phyloP scores from a whole-genome alignment of 1,284 basidiomycete species.

The Cutaneotrichosporon sp. region DNA sequence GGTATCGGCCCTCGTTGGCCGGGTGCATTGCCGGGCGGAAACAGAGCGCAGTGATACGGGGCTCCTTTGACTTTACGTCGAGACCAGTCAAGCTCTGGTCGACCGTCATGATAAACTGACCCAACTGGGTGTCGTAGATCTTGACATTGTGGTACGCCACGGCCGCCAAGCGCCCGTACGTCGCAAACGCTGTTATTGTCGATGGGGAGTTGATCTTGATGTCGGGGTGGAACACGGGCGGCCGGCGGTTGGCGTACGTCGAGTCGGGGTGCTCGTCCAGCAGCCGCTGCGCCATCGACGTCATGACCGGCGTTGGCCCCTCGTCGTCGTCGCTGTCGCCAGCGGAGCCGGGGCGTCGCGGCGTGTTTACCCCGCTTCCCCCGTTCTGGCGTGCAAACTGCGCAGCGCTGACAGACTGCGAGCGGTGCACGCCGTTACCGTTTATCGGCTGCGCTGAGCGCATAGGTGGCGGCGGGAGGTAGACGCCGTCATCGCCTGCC shows the following conservation, averaged over 20 bases:
- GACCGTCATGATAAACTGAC: conserved; percentile 50
- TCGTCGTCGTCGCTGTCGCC: conserved; percentile 29
- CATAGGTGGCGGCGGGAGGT: conserved; percentile 20
- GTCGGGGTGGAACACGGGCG: conserved; percentile 54
- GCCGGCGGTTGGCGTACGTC: conserved; percentile 71
- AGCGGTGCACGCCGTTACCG: not conserved
- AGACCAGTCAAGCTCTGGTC: conserved; percentile 60
- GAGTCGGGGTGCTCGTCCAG: conserved; percentile 71
- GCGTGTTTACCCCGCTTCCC: not conserved
- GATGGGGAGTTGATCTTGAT: conserved; percentile 34
- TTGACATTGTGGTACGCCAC: conserved; percentile 62
- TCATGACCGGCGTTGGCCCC: conserved; percentile 15
- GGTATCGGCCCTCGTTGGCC: conserved; percentile 50
- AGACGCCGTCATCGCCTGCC: not conserved
- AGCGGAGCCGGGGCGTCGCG: not conserved
- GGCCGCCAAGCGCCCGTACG: conserved; percentile 61
- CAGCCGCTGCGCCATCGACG: conserved; percentile 29
- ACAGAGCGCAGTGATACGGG: conserved; percentile 67
- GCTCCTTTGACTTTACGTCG: conserved; percentile 57
- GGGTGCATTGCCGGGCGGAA: conserved; percentile 58
- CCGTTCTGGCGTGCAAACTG: not conserved
- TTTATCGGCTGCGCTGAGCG: conserved; percentile 9
- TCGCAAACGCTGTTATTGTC: conserved; percentile 54
- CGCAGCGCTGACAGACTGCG: not conserved
- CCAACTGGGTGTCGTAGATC: conserved; percentile 51